phyloP scores from a whole-genome alignment of 345 rosid species.

The Trapa incisa region DNA sequence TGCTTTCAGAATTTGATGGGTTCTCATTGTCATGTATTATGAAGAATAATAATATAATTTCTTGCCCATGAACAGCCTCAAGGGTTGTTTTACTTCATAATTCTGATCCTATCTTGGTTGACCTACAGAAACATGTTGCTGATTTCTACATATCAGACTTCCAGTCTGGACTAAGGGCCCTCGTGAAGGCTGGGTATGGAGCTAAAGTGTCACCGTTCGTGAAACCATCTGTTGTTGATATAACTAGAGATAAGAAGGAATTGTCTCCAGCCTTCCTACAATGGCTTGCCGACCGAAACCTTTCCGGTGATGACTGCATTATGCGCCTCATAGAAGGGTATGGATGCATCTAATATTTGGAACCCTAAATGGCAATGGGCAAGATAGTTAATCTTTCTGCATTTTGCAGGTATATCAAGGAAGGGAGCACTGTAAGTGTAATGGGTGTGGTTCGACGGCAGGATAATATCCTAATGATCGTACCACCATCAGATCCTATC shows the following conservation, averaged over 20 bases:
- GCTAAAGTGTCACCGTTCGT: conserved; percentile 83
- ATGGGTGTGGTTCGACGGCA: conserved; percentile 86
- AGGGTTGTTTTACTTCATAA: not conserved
- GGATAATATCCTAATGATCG: conserved; percentile 71
- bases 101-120: not conserved
- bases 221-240: conserved; percentile 55
- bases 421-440: conserved; percentile 89
- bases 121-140: conserved; percentile 63
- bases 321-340: conserved; percentile 97
- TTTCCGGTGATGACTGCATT: conserved; percentile 47
- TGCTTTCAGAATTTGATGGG: too few species aligned
- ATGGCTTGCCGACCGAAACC: conserved; percentile 72
- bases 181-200: conserved; percentile 87
- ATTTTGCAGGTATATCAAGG: conserved; percentile 61
- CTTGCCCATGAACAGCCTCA: not conserved
- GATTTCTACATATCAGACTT: conserved; percentile 93
- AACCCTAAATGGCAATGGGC: not conserved
- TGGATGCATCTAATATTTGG: not conserved
- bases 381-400: not conserved
- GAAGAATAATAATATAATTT: too few species aligned
- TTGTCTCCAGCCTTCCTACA: conserved; percentile 62
- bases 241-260: conserved; percentile 46
- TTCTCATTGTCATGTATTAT: too few species aligned
- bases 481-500: conserved; percentile 54
- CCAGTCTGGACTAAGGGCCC: conserved; percentile 81